Conservation (phyloP, 2,329 filamentous ascomycete genomes). For the Alternaria sp. region DNA sequence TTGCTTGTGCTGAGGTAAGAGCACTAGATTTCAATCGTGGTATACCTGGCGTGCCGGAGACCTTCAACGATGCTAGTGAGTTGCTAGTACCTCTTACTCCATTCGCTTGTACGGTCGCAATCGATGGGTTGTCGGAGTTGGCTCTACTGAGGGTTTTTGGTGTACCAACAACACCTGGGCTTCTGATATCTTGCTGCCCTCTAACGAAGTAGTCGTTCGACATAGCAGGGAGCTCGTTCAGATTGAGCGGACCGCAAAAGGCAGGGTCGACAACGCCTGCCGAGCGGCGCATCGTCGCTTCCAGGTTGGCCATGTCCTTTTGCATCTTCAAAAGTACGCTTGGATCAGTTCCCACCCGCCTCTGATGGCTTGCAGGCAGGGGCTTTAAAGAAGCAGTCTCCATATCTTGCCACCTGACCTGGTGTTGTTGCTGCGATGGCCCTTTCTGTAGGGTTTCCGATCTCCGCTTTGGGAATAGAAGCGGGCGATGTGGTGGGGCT, state of each 20-base stretch:
- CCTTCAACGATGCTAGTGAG: background rate
- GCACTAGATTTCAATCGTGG: background rate
- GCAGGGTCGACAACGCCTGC: background rate
- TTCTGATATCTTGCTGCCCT: background rate
- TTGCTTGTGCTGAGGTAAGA: background rate
- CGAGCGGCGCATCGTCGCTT: conserved; percentile 14
- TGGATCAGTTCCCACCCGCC: background rate
- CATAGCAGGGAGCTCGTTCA: conserved; percentile 7
- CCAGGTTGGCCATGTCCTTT: conserved; percentile 14
- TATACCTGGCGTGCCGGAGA: background rate
- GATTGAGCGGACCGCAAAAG: conserved; percentile 6
- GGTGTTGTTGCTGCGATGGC: background rate
- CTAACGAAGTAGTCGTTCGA: background rate
- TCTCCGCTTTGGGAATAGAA: background rate
- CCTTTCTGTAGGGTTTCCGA: background rate
- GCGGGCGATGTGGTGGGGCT: background rate
- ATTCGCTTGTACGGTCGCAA: background rate
- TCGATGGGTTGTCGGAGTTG: conserved; percentile 2
- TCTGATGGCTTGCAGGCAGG: background rate
- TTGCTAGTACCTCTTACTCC: background rate
- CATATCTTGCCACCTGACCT: background rate
- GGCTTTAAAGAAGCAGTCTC: background rate
- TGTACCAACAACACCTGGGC: background rate
- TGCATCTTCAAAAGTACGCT: conserved; percentile 5
- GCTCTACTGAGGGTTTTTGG: background rate